Conservation (phyloP, 1,139 yeast genomes). For the Barnettozyma hawaiiensis region DNA sequence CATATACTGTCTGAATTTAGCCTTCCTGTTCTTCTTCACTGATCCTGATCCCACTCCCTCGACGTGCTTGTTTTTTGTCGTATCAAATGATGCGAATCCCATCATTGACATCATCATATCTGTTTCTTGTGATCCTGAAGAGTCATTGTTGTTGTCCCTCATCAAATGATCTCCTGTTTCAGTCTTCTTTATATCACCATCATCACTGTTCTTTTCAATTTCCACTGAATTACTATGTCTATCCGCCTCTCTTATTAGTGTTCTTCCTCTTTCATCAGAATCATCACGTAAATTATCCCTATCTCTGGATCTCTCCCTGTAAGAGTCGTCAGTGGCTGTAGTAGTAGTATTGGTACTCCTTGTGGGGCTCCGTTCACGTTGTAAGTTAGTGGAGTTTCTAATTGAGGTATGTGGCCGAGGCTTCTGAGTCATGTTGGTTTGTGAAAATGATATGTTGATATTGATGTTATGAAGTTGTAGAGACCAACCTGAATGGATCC, state of each 20-base stretch:
- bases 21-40: conserved; percentile 37
- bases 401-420: not conserved
- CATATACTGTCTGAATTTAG: conserved; percentile 63
- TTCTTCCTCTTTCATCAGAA: not conserved
- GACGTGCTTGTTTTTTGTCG: conserved; percentile 56
- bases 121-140: not conserved
- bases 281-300: not conserved
- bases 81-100: conserved; percentile 60
- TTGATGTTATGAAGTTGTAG: no score
- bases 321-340: not conserved
- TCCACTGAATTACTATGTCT: not conserved
- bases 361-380: not conserved
- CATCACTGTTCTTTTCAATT: not conserved
- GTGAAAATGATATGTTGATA: no score
- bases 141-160: conserved; percentile 8
- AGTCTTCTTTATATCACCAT: not conserved
- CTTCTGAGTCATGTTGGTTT: no score
- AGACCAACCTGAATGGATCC: no score
- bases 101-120: conserved; percentile 39
- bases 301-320: conserved; percentile 8
- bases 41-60: conserved; percentile 46
- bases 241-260: not conserved
- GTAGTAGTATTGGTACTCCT: not conserved
- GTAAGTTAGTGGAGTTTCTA: not conserved
- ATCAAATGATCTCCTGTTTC: conserved; percentile 13